These are phyloP conservation scores for Saprolegnia diclina DNA, from an alignment of 352 stramenopile species.

Conservation along the genomic window DNA sequence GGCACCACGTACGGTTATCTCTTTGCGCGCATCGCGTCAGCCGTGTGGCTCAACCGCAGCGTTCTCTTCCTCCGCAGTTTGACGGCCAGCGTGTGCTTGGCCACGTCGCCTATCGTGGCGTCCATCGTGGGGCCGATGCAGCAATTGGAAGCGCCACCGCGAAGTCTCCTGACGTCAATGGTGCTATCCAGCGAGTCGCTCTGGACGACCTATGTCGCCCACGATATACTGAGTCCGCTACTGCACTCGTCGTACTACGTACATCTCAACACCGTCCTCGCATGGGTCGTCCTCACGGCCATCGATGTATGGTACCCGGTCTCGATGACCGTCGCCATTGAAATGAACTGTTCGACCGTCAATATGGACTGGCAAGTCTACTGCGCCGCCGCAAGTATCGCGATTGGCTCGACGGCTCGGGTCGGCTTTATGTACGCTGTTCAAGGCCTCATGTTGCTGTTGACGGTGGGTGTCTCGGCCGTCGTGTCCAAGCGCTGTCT, in stretches of 20 bases:
- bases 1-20: background rate
- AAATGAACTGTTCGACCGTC: background rate
- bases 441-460: background rate
- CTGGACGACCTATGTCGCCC: too few relatives aligned
- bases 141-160: too few relatives aligned
- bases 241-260: too few relatives aligned
- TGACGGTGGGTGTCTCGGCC: background rate
- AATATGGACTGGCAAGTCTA: slow-evolving; percentile 20
- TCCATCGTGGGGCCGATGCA: too few relatives aligned
- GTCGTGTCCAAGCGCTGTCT: background rate
- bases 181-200: too few relatives aligned
- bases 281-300: background rate
- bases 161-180: background rate
- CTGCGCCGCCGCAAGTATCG: background rate
- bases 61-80: background rate
- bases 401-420: background rate
- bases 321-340: background rate
- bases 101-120: background rate
- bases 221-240: too few relatives aligned
- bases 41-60: slow-evolving; percentile 11
- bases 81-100: slow-evolving; percentile 1
- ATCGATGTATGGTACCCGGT: background rate
- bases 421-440: background rate
- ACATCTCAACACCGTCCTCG: background rate
- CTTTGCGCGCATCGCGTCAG: background rate